Evolutionary conservation across 192 early-diverging fungal species (phyloP), one percentile per base, ranked within the genome.

Genomic region (Ambispora gerdemannii): DNA sequence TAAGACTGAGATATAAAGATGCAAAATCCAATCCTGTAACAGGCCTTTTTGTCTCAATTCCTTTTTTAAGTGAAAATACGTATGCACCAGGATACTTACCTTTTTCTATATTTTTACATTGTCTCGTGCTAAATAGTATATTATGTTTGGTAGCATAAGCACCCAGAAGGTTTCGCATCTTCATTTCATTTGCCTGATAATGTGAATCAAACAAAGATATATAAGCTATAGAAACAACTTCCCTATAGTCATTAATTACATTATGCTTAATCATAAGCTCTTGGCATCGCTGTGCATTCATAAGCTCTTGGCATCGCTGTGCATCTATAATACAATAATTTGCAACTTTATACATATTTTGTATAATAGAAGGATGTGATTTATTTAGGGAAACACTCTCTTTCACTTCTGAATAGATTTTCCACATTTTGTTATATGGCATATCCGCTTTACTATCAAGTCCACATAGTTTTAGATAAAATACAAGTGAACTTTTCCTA

Each of bases 1-100:
- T 65, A 49, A 65, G 36, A 25, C 63, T 65, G 11, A 47, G 63
- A 49, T 65, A 65, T 47, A 65, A n/a, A 13, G 43, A 65, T 49
- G 63, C 63, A 49, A 27, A 65, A 8, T 65, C 38, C 2, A 65
- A 27, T 13, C 47, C 43, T 0, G 63, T 65, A 8, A 65, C 63
- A 27, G 63, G 63, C 1, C 22, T n/a, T 50, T 25, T 65, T 50
- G 22, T 65, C 50, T 65, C 43, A 25, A 65, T n/a, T 19, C 47
- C 63, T 27, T 65, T 65, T 49, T 25, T 47, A 1, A 27, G 63
- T 30, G 43, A 28, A 3, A 65, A 65, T 3, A 65, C 63, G 30
- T 65, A 65, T 0, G 63, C 63, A 27, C 63, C 38, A 7, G 63
- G 63, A 8, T 49, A 65, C 15, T 65, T 65, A 8, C 25, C 36